These are phyloP conservation scores for Verticillium alfalfae DNA, from an alignment of 2,329 filamentous ascomycete species.

Conservation along the genomic window DNA sequence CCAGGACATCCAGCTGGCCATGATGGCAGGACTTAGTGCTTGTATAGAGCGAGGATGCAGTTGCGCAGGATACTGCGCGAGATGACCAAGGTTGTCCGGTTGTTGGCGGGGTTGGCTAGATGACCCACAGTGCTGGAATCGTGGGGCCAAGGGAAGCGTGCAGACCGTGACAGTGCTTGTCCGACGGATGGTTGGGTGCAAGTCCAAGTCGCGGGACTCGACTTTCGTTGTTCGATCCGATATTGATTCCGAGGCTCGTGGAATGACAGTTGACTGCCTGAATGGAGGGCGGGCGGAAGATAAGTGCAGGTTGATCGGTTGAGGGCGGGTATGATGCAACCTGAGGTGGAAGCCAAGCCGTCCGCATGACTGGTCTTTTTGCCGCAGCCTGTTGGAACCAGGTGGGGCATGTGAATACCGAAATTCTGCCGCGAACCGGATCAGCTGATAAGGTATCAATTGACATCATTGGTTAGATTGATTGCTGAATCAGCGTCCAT, in stretches of 20 bases:
- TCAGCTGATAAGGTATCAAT: neutral
- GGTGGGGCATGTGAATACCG: neutral
- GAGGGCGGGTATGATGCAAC: neutral
- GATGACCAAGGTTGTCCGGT: neutral
- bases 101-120: neutral
- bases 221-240: neutral
- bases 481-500: neutral
- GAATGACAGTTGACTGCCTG: neutral
- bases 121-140: neutral
- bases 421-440: neutral
- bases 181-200: neutral
- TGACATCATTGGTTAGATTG: neutral
- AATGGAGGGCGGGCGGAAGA: neutral
- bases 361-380: neutral
- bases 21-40: slow-evolving; percentile 24
- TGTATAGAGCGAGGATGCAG: neutral
- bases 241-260: neutral
- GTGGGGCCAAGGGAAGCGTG: neutral
- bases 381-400: neutral
- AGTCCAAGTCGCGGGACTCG: neutral
- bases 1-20: slow-evolving; percentile 77
- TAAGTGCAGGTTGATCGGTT: neutral
- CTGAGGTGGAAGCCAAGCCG: neutral
- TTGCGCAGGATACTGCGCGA: neutral
- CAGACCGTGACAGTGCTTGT: neutral